Evolutionary conservation across 164 flowering plant species (phyloP), one percentile per base, ranked within the genome.

Genomic region (Vitis amurensis): DNA sequence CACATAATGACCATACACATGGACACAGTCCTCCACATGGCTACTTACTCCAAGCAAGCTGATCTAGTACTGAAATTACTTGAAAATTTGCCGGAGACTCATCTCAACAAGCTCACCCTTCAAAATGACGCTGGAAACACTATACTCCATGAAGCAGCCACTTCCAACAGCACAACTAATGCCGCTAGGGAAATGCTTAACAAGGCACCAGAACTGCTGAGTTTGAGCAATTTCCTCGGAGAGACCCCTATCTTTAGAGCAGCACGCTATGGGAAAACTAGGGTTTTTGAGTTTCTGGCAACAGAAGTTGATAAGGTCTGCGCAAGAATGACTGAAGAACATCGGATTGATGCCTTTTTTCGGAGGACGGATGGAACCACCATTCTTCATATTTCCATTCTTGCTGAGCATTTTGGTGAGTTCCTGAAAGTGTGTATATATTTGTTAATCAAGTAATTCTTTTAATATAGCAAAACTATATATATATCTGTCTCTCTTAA

Each of bases 11-110:
- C 71, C 19, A 59, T 59, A 23, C 52, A 59, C 30, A 30, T 47
- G 8, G 71, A 68, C 63, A 68, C 71, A 13, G 71, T 68, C 4
- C 65, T 68, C 47, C 71, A 68, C 29, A 60, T 60, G 71, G 71
- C 71, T 14, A 51, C 64, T 8, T 60, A 8, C 65, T 3, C 64
- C 37, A 61, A 51, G 14, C 30, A 50, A 61, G 47, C 66, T 6
- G 59, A 29, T 16, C 50, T 61, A 4, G 72, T 52, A 8, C 58
- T 50, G 11, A 50, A n/a, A 6, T 29, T 69, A 9, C 50, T 69
- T 9, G 72, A 70, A 11, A 55, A 47, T 50, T 51, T 70, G 16
- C 66, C 72, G 3, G 10, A 51, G 2, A 2, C 3, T 31, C 19
- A n/a, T 31, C 30, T 31, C 7, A 16, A 61, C 66, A 62, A 61